Evolutionary conservation across 352 stramenopile genomes (phyloP), one percentile per base, ranked within the genome.

Genomic region (Globisporangium carolinianum): DNA sequence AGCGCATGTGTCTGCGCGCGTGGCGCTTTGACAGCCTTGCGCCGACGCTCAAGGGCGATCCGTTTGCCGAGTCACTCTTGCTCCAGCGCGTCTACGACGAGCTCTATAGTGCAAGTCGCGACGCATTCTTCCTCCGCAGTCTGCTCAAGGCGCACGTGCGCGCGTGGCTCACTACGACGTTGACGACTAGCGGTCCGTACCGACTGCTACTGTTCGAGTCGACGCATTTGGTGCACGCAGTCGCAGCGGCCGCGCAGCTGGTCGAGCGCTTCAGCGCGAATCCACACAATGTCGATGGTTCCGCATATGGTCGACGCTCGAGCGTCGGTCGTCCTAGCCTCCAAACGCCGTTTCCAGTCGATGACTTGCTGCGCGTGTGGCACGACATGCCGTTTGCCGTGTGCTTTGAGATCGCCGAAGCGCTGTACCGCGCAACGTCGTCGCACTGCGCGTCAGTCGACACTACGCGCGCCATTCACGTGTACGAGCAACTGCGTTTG

Each of bases 401-500:
- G 5, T 83, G 73, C 49, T 87, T 85, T 45, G 76, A 89, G 50
- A 74, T 89, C 32, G 72, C 73, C 2, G 76, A 89, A 58, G 69
- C 73, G 10, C 57, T 85, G 2, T 87, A 89, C 37, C 79, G 75
- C 0, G 57, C 55, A 10, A 58, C 63, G 5, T 39, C 15, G 3
- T 55, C 60, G 32, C 39, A 42, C 14, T 12, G 52, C 61, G 39
- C 61, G 54, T 18, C 37, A 3, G 41, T 17, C 11, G 12, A n/a
- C 4, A 39, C 32, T 3, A 17, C 17, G 7, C 42, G 38, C 14
- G 47, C 73, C 2, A 71, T 86, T 10, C 73, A 86, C 36, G 61
- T 80, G 24, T 79, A 82, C 52, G 74, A 86, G 79, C 58, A 61
- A 87, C 3, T 79, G 70, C 5, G 75, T 75, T 8, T 71, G 76